Conservation (phyloP, 495 filamentous ascomycete genomes). For the Jackrogersella multiformis region DNA sequence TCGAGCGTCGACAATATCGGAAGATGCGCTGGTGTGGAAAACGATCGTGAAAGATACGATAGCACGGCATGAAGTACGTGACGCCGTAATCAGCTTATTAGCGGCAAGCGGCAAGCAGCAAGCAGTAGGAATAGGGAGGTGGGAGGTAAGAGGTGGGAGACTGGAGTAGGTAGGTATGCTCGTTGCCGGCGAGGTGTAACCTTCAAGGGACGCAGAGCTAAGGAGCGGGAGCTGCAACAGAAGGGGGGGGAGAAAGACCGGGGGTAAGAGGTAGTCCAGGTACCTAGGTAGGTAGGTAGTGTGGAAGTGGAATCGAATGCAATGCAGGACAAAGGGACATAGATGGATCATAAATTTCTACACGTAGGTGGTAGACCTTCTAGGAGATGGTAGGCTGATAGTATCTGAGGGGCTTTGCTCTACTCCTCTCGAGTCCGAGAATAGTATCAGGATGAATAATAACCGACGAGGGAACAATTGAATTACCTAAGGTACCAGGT, state of each 20-base stretch:
- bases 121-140: slow-evolving; percentile 21
- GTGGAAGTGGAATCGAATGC: slow-evolving; percentile 32
- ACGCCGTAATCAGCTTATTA: slow-evolving; percentile 36
- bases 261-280: too few species aligned
- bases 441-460: too few species aligned
- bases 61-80: slow-evolving; percentile 41
- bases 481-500: too few species aligned
- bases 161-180: too few species aligned
- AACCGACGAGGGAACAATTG: too few species aligned
- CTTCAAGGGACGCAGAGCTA: slow-evolving; percentile 30
- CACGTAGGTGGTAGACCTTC: too few species aligned
- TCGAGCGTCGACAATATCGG: slow-evolving; percentile 29
- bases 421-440: too few species aligned
- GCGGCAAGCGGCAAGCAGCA: too few species aligned
- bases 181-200: slow-evolving; percentile 40
- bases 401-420: too few species aligned
- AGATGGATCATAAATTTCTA: too few species aligned
- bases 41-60: slow-evolving; percentile 37
- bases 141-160: too few species aligned
- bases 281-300: too few species aligned
- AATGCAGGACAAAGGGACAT: slow-evolving; percentile 43
- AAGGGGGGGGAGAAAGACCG: slow-evolving; percentile 29
- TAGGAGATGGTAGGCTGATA: neutral
- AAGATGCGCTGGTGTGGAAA: slow-evolving; percentile 30
- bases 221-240: slow-evolving; percentile 37